These are phyloP conservation scores for Cutaneotrichosporon sp. DNA, from an alignment of 1,284 basidiomycete species.

Conservation along the genomic window DNA sequence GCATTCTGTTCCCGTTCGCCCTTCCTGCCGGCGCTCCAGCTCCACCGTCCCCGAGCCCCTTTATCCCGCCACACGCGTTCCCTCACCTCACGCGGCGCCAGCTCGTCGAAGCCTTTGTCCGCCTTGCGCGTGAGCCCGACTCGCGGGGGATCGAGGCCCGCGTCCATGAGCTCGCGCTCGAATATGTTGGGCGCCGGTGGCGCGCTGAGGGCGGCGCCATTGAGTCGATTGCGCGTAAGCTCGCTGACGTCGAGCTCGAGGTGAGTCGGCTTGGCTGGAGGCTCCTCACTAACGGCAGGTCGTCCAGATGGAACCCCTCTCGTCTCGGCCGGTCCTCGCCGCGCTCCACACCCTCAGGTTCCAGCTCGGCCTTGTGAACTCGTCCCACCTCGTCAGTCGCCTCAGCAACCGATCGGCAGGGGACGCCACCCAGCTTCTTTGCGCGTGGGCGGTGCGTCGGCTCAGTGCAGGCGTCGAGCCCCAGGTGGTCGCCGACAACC, in stretches of 20 bases:
- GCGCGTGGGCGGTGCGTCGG: constrained; percentile 25
- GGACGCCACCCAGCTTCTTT: constrained; percentile 6
- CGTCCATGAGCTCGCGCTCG: constrained; percentile 27
- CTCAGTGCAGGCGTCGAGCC: constrained; percentile 21
- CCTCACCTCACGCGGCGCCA: constrained; percentile 21
- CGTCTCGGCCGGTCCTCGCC: constrained; percentile 20
- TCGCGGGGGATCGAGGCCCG: background rate
- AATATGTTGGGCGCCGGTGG: constrained; percentile 34
- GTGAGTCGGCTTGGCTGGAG: too few species aligned
- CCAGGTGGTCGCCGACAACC: constrained; percentile 12
- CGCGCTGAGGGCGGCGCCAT: constrained; percentile 16
- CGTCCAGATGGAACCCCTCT: constrained; percentile 17
- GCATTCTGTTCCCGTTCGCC: constrained; percentile 25
- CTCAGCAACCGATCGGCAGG: constrained; percentile 12
- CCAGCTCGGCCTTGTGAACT: constrained; percentile 30
- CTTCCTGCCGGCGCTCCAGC: constrained; percentile 12
- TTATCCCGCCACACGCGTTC: constrained; percentile 16
- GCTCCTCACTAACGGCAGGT: constrained; percentile 29
- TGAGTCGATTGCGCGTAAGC: constrained; percentile 27
- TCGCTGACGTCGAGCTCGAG: constrained; percentile 44
- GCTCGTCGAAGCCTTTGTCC: constrained; percentile 28
- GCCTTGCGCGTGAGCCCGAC: constrained; percentile 12
- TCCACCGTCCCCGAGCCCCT: background rate
- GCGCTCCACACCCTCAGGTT: constrained; percentile 28
- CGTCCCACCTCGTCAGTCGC: constrained; percentile 23